A percentile compares a stretch with the other conserved stretches of the same genome.
Conservation (phyloP, 1,284 basidiomycete genomes). For the Apiotrichum siamense region DNA sequence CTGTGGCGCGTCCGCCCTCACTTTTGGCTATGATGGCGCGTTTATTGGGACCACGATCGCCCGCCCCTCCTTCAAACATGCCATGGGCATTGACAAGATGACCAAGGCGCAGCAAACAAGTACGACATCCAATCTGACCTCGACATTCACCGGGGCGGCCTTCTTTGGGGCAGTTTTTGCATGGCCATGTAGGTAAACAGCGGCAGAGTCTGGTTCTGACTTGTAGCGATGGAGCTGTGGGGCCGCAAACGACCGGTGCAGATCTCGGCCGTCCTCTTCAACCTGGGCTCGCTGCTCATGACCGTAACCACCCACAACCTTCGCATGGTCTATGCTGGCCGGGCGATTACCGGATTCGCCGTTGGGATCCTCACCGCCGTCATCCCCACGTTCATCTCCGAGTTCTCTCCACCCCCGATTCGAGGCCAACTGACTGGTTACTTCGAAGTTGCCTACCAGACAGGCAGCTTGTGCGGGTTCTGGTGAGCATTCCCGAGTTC, state of each 20-base stretch:
- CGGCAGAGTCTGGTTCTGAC: neutral
- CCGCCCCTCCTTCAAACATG: slow-evolving; percentile 50
- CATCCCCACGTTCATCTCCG: slow-evolving; percentile 41
- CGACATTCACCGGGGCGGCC: slow-evolving; percentile 44
- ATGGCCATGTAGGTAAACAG: slow-evolving; percentile 1
- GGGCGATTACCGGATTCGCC: slow-evolving; percentile 38
- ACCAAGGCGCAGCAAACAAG: slow-evolving; percentile 38
- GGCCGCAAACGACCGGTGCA: slow-evolving; percentile 32
- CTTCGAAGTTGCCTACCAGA: slow-evolving; percentile 49
- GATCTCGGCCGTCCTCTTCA: slow-evolving; percentile 36
- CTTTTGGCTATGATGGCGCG: slow-evolving; percentile 48
- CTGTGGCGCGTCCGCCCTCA: slow-evolving; percentile 31
- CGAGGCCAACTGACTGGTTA: slow-evolving; percentile 50
- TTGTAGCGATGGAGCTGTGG: slow-evolving; percentile 24
- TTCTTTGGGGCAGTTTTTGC: slow-evolving; percentile 33
- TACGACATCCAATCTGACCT: slow-evolving; percentile 45
- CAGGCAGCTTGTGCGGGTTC: slow-evolving; percentile 47
- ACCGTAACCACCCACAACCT: slow-evolving; percentile 31
- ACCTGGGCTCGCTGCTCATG: slow-evolving; percentile 39
- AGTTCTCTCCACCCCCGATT: slow-evolving; percentile 45
- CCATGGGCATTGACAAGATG: slow-evolving; percentile 47
- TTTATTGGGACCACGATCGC: slow-evolving; percentile 50
- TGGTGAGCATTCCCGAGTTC: too few relatives aligned
- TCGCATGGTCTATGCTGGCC: slow-evolving; percentile 37
- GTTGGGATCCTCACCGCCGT: slow-evolving; percentile 33